Percentiles rank a stretch among this genome's conserved stretches.
phyloP scores from a whole-genome alignment of 805 yeast genomes.

The Suhomyces sp. region DNA sequence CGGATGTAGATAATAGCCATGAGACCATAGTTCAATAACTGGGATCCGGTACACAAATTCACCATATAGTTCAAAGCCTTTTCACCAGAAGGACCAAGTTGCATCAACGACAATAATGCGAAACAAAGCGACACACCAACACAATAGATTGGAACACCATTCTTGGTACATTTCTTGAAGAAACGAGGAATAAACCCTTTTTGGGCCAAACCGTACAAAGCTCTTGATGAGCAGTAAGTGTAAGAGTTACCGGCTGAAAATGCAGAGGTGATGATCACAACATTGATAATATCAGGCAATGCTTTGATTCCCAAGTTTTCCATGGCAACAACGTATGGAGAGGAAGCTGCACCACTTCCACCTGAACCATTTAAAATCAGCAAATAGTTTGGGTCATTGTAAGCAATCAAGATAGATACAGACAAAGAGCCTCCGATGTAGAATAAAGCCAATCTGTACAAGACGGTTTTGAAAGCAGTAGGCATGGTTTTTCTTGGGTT shows the following conservation, averaged over 20 bases:
- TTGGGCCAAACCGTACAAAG: conserved; percentile 45
- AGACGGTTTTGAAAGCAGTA: conserved; percentile 74
- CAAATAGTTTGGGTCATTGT: conserved; percentile 57
- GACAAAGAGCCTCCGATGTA: conserved; percentile 73
- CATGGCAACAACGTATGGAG: conserved; percentile 51
- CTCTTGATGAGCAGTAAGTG: conserved; percentile 46
- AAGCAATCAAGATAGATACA: conserved; percentile 74
- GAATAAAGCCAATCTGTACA: conserved; percentile 62
- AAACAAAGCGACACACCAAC: conserved; percentile 45
- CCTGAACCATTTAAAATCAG: conserved; percentile 55
- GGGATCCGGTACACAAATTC: conserved; percentile 46
- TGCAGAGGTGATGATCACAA: conserved; percentile 39
- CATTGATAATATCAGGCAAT: conserved; percentile 46
- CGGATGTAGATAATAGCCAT: conserved; percentile 43
- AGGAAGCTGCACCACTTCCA: conserved; percentile 50
- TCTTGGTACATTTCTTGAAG: conserved; percentile 42
- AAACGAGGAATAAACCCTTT: conserved; percentile 47
- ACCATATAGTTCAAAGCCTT: conserved; percentile 45
- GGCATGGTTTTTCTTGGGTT: conserved; percentile 72
- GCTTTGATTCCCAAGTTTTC: conserved; percentile 43
- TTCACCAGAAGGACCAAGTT: conserved; percentile 38
- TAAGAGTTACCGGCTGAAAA: conserved; percentile 51
- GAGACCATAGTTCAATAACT: conserved; percentile 45
- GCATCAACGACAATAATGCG: conserved; percentile 65
- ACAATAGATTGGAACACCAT: conserved; percentile 47